Evolutionary conservation across 1,284 basidiomycete species (phyloP), one percentile per base, ranked within the genome.

Genomic region (Singerocomus inundabilis): DNA sequence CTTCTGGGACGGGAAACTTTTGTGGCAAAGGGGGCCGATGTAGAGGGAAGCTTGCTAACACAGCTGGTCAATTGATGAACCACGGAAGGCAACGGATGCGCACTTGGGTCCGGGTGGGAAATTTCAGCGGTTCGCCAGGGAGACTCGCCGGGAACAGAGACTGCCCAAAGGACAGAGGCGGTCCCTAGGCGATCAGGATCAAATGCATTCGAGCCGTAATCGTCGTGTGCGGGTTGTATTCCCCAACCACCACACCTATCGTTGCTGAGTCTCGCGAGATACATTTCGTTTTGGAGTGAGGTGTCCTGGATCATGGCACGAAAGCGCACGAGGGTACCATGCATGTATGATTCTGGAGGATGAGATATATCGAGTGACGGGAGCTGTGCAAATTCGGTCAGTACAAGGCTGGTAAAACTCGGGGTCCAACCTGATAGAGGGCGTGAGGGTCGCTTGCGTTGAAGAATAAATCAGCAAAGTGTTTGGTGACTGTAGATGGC

Each of bases 221-320:
- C 66, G 25, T 55, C 55, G 11, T 57, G 54, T 31, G 64, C 52
- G 28, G 75, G 72, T 7, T 66, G 65, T 28, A 85, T 67, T 8
- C 85, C 88, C 88, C 88, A 91, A 18, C 87, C 88, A 28, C 84
- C 85, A 52, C 76, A 79, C 30, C 60, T 64, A 4, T 72, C 74
- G 33, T 71, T 62, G 34, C 56, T 45, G 18, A 72, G 68, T 41
- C 64, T 72, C 1, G 80, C 75, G 33, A 88, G 72, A 62, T 90
- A 91, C 58, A 91, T 74, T 60, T 89, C 84, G 0, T 81, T 78
- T 3, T 84, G 81, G 18, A 77, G 63, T 5, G 87, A 87, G 2
- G 85, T 89, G 60, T 90, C 88, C 64, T 91, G 88, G n/a, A 91
- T 73, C 85, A 89, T 87, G 12, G 78, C 81, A 36, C 79, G 76